These are phyloP conservation scores for Lactarius quietus DNA, from an alignment of 768 basidiomycete genomes.

Conservation along the genomic window DNA sequence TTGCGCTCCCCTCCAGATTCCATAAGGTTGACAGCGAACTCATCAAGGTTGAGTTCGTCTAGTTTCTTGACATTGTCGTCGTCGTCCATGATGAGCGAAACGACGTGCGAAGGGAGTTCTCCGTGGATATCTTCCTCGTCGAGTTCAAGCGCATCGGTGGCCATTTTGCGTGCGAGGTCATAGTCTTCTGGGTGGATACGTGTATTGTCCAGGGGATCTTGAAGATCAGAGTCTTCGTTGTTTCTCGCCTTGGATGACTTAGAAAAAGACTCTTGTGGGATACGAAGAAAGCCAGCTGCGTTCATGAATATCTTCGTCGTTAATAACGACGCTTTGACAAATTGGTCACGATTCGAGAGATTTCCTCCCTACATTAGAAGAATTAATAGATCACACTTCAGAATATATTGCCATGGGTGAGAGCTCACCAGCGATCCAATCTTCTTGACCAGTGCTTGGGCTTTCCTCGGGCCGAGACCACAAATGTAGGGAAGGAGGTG, in stretches of 20 bases:
- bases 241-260: conserved; percentile 59
- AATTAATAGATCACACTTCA: conserved; percentile 8
- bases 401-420: background rate
- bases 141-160: conserved; percentile 92
- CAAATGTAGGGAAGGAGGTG: conserved; percentile 85
- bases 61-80: conserved; percentile 74
- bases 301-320: conserved; percentile 91
- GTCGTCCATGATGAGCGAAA: conserved; percentile 82
- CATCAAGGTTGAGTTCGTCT: conserved; percentile 88
- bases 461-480: conserved; percentile 93
- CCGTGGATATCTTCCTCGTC: conserved; percentile 96
- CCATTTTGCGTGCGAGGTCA: conserved; percentile 97
- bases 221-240: conserved; percentile 61
- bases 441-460: conserved; percentile 76
- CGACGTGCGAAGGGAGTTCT: conserved; percentile 87
- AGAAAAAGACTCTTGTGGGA: conserved; percentile 64
- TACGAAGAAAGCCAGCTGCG: conserved; percentile 86
- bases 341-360: conserved; percentile 81
- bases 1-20: conserved; percentile 82
- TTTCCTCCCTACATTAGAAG: conserved; percentile 66
- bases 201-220: conserved; percentile 91
- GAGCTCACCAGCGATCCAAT: conserved; percentile 67
- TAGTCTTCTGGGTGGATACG: conserved; percentile 98
- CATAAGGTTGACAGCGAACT: conserved; percentile 90
- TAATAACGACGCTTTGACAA: conserved; percentile 75